Base-by-base conservation (phyloP, 2,329 filamentous ascomycete species). In the Calonectria honghensis region DNA sequence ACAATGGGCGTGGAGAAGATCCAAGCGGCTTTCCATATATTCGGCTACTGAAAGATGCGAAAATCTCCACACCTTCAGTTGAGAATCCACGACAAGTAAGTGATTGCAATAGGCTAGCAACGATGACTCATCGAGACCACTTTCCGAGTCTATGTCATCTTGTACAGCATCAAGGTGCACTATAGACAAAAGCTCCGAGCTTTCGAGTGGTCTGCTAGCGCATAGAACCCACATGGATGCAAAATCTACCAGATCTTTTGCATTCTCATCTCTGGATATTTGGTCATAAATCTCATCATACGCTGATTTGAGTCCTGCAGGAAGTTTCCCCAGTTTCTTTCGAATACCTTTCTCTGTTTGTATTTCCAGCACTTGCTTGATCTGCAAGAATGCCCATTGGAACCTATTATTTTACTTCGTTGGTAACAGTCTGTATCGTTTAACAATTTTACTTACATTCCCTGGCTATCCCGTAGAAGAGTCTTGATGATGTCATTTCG, bases 261-360 rank as follows among this genome's bases (percentile, higher is more conserved):
- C 57, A 39, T 63, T 11, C 6, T 52, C 5, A 4, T 63, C n/a
- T 11, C 1, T 3, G 3, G 54, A 37, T 16, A 72, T 66, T 16
- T 61, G 18, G 0, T 3, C 18, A 18, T 63, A 73, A 1, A 73
- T 70, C n/a, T 65, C 48, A 20, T 73, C 66, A 18, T 73, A 73
- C 10, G 66, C 6, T 11, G 29, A 50, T 29, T 73, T 57, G 29
- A 73, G 71, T 4, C 45, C 45, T 10, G 32, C 10, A 11, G 68
- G 68, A 24, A 70, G 57, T 51, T 52, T 64, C 0, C 57, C 68
- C 4, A 70, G 45, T 16, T 20, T 50, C 32, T 20, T 63, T n/a
- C 32, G 41, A 11, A 70, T 70, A 32, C 48, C 45, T 18, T 50
- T 32, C 63, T 61, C 32, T 16, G 57, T 52, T 39, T 18, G 57